Evolutionary conservation across 177 flowering plant species (phyloP), one percentile per base, ranked within the genome.

Genomic region (Vitis hybrid): DNA sequence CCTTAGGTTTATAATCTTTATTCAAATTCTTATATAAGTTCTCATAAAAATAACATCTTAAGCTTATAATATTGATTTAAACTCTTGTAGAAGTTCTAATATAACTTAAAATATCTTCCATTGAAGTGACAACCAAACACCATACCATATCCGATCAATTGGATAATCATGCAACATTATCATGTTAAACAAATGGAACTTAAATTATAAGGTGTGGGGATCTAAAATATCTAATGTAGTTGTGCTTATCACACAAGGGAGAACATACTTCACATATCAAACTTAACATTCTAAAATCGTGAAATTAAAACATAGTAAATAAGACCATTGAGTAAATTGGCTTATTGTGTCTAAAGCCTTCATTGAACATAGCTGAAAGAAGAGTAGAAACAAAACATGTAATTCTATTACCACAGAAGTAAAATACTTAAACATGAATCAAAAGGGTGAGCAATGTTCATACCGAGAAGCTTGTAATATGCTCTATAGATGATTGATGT

Each of bases 391-490:
- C 1, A 32, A 3, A 32, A 54, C 7, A 54, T 54, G 16, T 13
- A 54, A 16, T 12, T 13, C 56, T 13, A 54, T 5, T 40, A 19
- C 13, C 11, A 58, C 62, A 27, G 32, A 24, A 50, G 9, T 52
- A 11, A 46, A 35, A 35, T 35, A 35, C 8, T 35, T 35, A n/a
- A 10, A 35, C 35, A 60, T 30, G 62, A 16, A 19, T 16, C 6
- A 64, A 62, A 27, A 46, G 30, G 62, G 21, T 40, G 24, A 21
- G 35, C 35, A 35, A 35, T 35, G 46, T 35, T 5, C 75, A 48
- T 85, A 93, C 98, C 92, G 72, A 94, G 72, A 75, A 94, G 88
- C 81, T 85, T 92, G 84, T 79, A 94, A 78, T 94, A 94, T 30
- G 98, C 90, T 79, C 98, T 84, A 69, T 92, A 92, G 8, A 94